Evolutionary conservation across 345 rosid genomes (phyloP).

Genomic region (Angophora floribunda): DNA sequence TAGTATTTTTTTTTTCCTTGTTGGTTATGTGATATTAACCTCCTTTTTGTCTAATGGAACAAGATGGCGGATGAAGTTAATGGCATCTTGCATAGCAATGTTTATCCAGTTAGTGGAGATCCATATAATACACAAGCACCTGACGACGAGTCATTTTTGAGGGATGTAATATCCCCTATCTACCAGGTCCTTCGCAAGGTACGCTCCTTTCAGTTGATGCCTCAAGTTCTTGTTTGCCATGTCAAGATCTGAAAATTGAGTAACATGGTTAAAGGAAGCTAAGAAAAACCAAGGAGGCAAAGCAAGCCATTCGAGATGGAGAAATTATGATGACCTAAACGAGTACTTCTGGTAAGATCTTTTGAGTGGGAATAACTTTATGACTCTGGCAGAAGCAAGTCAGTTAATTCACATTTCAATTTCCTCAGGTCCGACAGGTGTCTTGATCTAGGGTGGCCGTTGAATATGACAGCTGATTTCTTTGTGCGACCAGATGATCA

Average conservation of each 20-base stretch:
- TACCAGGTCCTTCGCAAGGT: constrained; percentile 71
- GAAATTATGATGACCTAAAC: constrained; percentile 95
- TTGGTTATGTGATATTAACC: neutral
- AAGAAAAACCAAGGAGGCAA: constrained; percentile 71
- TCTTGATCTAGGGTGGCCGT: constrained; percentile 68
- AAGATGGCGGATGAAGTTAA: constrained; percentile 79
- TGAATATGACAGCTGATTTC: constrained; percentile 53
- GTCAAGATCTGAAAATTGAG: constrained; percentile 1
- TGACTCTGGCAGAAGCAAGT: neutral
- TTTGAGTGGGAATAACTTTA: neutral
- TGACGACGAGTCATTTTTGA: constrained; percentile 78
- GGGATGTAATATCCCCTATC: constrained; percentile 68
- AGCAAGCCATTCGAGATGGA: constrained; percentile 96
- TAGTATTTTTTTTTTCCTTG: rapidly evolving
- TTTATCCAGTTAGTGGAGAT: constrained; percentile 46
- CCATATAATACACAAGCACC: constrained; percentile 27
- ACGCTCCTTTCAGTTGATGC: constrained; percentile 1
- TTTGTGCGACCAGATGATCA: constrained; percentile 52
- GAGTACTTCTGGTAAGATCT: constrained; percentile 89
- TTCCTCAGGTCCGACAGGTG: constrained; percentile 65
- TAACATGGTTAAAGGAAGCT: constrained; percentile 54
- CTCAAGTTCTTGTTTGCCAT: neutral
- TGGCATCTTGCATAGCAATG: constrained; percentile 45
- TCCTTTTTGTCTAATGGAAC: neutral
- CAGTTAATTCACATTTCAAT: neutral